Conservation (phyloP, 805 yeast genomes). For the Tetrapisispora taiwanensis region DNA sequence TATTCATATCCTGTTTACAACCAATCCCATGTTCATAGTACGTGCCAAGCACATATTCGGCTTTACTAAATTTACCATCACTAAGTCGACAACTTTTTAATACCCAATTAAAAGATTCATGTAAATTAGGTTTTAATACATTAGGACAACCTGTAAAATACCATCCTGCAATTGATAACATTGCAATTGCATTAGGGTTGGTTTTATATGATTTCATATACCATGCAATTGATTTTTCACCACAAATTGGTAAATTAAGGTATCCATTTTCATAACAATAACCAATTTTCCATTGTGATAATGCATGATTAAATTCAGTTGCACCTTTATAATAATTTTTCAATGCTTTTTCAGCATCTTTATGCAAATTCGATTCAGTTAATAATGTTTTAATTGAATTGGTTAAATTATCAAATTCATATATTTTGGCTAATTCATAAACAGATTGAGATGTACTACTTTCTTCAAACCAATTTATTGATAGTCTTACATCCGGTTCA, state of each 20-base stretch:
- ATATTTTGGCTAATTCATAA: slow-evolving; percentile 47
- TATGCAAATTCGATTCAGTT: slow-evolving; percentile 7
- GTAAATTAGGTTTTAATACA: slow-evolving; percentile 43
- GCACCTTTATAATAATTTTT: slow-evolving; percentile 51
- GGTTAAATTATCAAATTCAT: slow-evolving; percentile 37
- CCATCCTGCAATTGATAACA: slow-evolving; percentile 70
- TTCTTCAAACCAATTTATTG: slow-evolving; percentile 42
- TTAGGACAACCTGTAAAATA: slow-evolving; percentile 58
- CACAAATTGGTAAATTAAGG: slow-evolving; percentile 40
- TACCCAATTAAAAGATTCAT: slow-evolving; percentile 62
- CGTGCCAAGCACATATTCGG: slow-evolving; percentile 60
- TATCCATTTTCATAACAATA: slow-evolving; percentile 65
- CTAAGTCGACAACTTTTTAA: slow-evolving; percentile 39
- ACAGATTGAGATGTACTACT: slow-evolving; percentile 46
- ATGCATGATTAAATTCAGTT: slow-evolving; percentile 43
- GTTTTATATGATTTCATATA: slow-evolving; percentile 50
- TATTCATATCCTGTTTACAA: slow-evolving; percentile 32
- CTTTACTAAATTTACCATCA: slow-evolving; percentile 47
- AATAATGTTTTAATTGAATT: slow-evolving; percentile 12
- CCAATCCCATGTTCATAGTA: slow-evolving; percentile 61
- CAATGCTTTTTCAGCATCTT: slow-evolving; percentile 36
- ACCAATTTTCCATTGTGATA: slow-evolving; percentile 63
- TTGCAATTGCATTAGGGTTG: slow-evolving; percentile 39
- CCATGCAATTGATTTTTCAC: slow-evolving; percentile 61
- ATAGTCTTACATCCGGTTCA: slow-evolving; percentile 12